Base-by-base conservation (phyloP, 306 rosid genomes). In the Vigna trinervia region DNA sequence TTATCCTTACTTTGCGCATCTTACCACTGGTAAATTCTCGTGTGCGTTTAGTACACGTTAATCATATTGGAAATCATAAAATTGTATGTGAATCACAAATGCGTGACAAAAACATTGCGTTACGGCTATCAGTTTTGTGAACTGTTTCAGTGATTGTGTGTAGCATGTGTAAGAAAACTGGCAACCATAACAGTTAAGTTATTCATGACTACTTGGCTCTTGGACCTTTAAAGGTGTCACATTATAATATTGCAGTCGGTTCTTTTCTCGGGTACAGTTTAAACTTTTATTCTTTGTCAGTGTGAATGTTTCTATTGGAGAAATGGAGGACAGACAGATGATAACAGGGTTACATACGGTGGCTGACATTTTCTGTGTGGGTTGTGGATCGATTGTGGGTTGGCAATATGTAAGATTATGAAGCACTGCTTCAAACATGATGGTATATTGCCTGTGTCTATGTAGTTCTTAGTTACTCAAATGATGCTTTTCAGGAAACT, bases 361-460 rank as follows among this genome's bases (percentile, higher is more conserved):
- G 53, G 96, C 89, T 45, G 98, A 93, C 91, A 89, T 93, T 62
- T 93, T 89, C 88, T 93, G 98, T 51, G 93, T 93, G 14, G 97
- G 96, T 13, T 93, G 97, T 77, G 96, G 97, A 82, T 93, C 98
- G 6, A 87, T 91, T 61, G 89, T 93, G 68, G 98, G 96, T 70
- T 93, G 97, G 98, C 90, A 84, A 89, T 93, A 93, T 86, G 98
- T 93, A 91, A 88, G 97, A 89, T 64, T 58, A 75, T 26, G 71
- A 84, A 68, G 32, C 85, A 83, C 39, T 73, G 74, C 83, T 67
- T 62, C 53, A 32, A 76, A 81, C 34, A 19, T 78, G 51, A 15
- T 81, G 66, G 73, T 75, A 32, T 64, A 20, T 66, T 65, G 2
- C 65, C 51, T 23, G 70, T 80, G 70, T 78, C 51, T 74, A 30